Base-by-base conservation (phyloP, 495 filamentous ascomycete species). In the Xylaria venustula region DNA sequence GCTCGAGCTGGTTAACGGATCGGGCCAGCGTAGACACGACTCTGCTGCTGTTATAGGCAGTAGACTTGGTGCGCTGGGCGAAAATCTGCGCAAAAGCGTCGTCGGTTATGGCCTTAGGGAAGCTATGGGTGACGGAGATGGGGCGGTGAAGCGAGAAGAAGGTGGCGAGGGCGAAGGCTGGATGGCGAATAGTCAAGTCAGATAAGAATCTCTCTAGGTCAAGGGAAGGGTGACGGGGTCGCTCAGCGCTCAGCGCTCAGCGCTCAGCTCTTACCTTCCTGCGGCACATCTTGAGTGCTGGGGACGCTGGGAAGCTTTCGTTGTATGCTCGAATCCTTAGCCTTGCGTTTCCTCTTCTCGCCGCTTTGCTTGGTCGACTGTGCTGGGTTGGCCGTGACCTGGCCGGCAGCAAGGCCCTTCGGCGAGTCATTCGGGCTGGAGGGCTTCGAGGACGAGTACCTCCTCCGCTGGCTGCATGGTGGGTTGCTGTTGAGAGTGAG, bases 141-240 rank as follows among this genome's bases (percentile, higher is more conserved):
- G 94, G 94, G 53, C 94, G 86, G 79, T 98, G 92, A 62, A 93
- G 89, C 58, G 94, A 94, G 77, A 97, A 98, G 81, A 98, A 98
- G 50, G 88, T 88, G 7, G 93, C 92, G 30, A 96, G 79, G 62
- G 87, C 87, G 45, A 97, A 80, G 69, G 95, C 94, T 98, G 47
- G 64, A 17, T 17, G 14, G 47, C 17, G 60, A 19, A 26, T 44
- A n/a, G n/a, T n/a, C n/a, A n/a, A n/a, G n/a, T n/a, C n/a, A n/a
- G 23, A 45, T 66, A 8, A 71, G 59, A 28, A 65, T 26, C n/a
- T 17, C 51, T 44, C 30, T 11, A 40, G 14, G 14, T 40, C 3
- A 15, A 40, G 14, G 37, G 7, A n/a, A n/a, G n/a, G n/a, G n/a
- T n/a, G n/a, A n/a, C n/a, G n/a, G n/a, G n/a, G n/a, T n/a, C n/a